Base-by-base conservation (phyloP, 208 protist genomes). In the Wallacemonas rigidus region DNA sequence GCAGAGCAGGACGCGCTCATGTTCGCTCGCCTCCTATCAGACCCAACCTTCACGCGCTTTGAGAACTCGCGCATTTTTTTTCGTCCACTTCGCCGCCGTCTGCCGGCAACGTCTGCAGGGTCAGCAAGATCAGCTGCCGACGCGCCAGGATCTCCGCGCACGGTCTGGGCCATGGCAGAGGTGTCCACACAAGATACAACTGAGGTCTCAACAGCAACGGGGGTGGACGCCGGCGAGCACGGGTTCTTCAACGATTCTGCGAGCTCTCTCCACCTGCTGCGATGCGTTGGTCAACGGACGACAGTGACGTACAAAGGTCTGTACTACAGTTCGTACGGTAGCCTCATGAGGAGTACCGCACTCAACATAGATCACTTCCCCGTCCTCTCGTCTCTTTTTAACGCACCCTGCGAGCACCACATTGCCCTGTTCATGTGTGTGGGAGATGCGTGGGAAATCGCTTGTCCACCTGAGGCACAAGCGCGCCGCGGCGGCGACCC, bases 371-470 rank as follows among this genome's bases (percentile, higher is more conserved):
- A 58, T 8, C 54, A 58, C 54, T 1, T 58, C 17, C 54, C 54
- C 8, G 17, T 12, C 15, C 54, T 8, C 6, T 9, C n/a, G 15
- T 58, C 35, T 58, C 54, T 9, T 9, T 35, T 58, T 7, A 17
- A 12, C 40, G 77, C 70, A 40, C 45, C 39, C 40, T 85, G 83
- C 61, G 43, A 80, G 67, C 64, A 64, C 2, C 44, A 47, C 9
- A 51, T 81, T 9, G 41, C 75, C 44, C 68, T 72, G 44, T 61
- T 85, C 4, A 85, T 85, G 76, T 81, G 79, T 65, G 68, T 40
- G 0, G 83, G 76, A 3, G 76, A 88, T 56, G 80, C 76, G 76
- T 88, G 79, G 72, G 76, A 85, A 55, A 68, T 88, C n/a, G 48
- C 78, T 3, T 85, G 79, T 64, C 68, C 72, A 9, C 71, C 71